A percentile compares a stretch with the other conserved stretches of the same genome.
phyloP scores from a whole-genome alignment of 2,329 filamentous ascomycete species.

The Aspergillus unguis region DNA sequence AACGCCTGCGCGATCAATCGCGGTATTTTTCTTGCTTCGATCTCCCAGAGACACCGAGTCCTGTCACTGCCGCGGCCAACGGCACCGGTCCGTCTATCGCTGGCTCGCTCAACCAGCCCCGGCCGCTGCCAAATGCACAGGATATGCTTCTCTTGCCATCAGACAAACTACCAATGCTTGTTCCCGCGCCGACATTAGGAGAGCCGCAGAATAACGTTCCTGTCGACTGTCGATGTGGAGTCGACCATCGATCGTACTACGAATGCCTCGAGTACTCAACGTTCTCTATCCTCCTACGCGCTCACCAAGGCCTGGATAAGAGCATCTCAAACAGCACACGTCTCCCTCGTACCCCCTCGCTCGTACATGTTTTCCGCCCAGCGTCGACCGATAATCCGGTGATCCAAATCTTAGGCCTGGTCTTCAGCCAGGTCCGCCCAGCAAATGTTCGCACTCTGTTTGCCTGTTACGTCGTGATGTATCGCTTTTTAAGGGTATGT shows the following conservation, averaged over 20 bases:
- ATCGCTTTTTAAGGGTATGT: slow-evolving; percentile 11
- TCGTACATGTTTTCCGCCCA: slow-evolving; percentile 11
- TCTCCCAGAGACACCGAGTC: background rate
- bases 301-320: slow-evolving; percentile 12
- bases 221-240: slow-evolving; percentile 12
- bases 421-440: slow-evolving; percentile 12
- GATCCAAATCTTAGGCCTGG: slow-evolving; percentile 11
- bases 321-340: slow-evolving; percentile 11
- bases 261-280: slow-evolving; percentile 13
- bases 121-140: slow-evolving; percentile 2
- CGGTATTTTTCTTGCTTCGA: slow-evolving; percentile 7
- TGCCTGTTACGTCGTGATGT: slow-evolving; percentile 12
- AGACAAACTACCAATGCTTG: slow-evolving; percentile 8
- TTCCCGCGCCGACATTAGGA: slow-evolving; percentile 4
- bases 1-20: slow-evolving; percentile 6
- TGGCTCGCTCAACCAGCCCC: background rate
- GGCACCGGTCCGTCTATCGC: background rate
- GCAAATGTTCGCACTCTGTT: slow-evolving; percentile 12
- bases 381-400: slow-evolving; percentile 13
- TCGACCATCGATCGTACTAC: slow-evolving; percentile 10
- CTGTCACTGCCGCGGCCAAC: background rate
- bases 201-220: slow-evolving; percentile 11
- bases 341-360: slow-evolving; percentile 8
- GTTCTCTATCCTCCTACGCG: slow-evolving; percentile 8
- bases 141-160: slow-evolving; percentile 10